These are phyloP conservation scores for Penicillium paxilli DNA, from an alignment of 495 filamentous ascomycete genomes.

Conservation along the genomic window DNA sequence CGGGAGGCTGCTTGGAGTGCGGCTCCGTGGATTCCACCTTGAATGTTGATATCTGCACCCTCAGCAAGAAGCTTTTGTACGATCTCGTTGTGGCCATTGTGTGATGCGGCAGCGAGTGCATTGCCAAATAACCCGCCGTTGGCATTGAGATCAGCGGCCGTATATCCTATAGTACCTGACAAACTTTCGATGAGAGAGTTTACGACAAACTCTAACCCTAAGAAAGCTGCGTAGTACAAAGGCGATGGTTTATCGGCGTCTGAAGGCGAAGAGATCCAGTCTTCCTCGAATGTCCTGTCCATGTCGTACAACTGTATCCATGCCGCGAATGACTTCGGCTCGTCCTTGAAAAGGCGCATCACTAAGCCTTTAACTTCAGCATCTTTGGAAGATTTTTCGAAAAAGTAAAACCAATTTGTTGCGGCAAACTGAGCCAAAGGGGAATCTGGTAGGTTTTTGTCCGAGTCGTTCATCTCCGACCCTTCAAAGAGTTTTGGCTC, in stretches of 20 bases:
- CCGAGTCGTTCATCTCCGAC: background rate
- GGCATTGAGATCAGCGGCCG: no score
- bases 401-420: slow-evolving; percentile 25
- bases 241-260: background rate
- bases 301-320: slow-evolving; percentile 8
- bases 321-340: background rate
- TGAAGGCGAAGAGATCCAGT: no score
- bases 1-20: no score
- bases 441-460: slow-evolving; percentile 11
- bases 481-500: slow-evolving; percentile 24
- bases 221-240: slow-evolving; percentile 6
- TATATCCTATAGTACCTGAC: slow-evolving; percentile 14
- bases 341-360: slow-evolving; percentile 11
- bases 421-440: slow-evolving; percentile 28
- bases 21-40: no score
- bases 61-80: slow-evolving; percentile 24
- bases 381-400: background rate
- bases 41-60: slow-evolving; percentile 7
- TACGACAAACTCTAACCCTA: slow-evolving; percentile 1
- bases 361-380: background rate
- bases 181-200: background rate
- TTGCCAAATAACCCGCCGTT: slow-evolving; percentile 10
- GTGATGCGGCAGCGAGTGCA: slow-evolving; percentile 21
- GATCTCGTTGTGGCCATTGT: slow-evolving; percentile 8
- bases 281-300: background rate